A percentile compares a stretch with the other conserved stretches of the same genome.
phyloP scores from a whole-genome alignment of 2,329 filamentous ascomycete species.

The Fusarium virguliforme region DNA sequence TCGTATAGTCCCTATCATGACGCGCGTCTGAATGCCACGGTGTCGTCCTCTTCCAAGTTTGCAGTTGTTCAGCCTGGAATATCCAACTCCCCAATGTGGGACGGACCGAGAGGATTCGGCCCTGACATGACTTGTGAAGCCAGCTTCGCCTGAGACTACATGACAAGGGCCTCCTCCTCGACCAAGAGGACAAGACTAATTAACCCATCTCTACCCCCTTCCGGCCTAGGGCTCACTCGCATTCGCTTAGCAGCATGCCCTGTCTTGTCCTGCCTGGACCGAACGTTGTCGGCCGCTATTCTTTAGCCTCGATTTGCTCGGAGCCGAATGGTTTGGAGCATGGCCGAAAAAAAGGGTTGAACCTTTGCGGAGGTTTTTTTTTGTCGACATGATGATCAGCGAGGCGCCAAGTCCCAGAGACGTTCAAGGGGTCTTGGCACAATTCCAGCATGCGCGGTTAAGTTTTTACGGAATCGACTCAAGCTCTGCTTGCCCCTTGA shows the following conservation, averaged over 20 bases:
- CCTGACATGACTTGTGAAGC: slow-evolving; percentile 34
- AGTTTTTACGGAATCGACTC: neutral
- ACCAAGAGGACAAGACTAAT: slow-evolving; percentile 19
- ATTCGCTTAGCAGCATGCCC: slow-evolving; percentile 20
- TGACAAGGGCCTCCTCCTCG: slow-evolving; percentile 28
- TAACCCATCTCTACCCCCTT: neutral
- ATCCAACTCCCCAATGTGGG: neutral
- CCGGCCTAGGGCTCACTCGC: neutral
- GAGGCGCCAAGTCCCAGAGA: slow-evolving; percentile 19
- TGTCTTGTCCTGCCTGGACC: slow-evolving; percentile 12
- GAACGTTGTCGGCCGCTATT: slow-evolving; percentile 32
- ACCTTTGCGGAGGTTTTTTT: neutral
- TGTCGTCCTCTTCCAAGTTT: neutral
- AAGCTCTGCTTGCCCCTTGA: neutral
- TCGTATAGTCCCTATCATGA: neutral
- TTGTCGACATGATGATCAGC: slow-evolving; percentile 4
- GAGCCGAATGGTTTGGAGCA: slow-evolving; percentile 32
- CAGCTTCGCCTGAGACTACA: slow-evolving; percentile 14
- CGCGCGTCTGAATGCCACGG: neutral
- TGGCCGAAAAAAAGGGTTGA: slow-evolving; percentile 22
- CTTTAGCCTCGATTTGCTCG: slow-evolving; percentile 24
- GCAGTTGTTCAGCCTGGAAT: neutral
- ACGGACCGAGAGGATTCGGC: neutral
- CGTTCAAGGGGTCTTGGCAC: slow-evolving; percentile 19
- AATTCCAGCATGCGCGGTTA: slow-evolving; percentile 10